These are phyloP conservation scores for Rhipidocladum racemiflorum DNA, from an alignment of 176 grass and related monocot genomes.

Conservation along the genomic window DNA sequence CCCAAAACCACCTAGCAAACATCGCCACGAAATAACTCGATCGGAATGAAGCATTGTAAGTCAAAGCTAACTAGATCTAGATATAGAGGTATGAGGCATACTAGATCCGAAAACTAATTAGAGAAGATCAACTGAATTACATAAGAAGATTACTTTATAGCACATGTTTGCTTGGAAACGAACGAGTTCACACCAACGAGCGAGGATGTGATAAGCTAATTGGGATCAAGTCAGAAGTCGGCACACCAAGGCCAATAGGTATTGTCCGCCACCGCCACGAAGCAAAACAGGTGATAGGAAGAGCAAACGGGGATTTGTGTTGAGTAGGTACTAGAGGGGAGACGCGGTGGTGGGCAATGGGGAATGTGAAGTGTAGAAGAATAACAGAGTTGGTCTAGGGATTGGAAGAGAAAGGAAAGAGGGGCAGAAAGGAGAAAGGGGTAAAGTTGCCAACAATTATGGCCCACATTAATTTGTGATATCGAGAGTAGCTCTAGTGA, in stretches of 20 bases:
- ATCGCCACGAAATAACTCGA: not conserved
- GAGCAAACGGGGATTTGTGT: not conserved
- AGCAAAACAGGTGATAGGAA: conserved; percentile 9
- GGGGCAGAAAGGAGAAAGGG: not conserved
- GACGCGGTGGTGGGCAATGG: not conserved
- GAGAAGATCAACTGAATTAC: not conserved
- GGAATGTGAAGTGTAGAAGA: not conserved
- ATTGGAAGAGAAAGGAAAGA: conserved; percentile 25
- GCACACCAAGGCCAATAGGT: not conserved
- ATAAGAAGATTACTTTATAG: conserved; percentile 10
- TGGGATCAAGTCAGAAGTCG: not conserved
- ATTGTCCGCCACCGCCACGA: not conserved
- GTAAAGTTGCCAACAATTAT: conserved; percentile 1
- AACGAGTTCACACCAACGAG: conserved; percentile 7
- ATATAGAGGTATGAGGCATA: not conserved
- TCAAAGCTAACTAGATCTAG: conserved; percentile 23
- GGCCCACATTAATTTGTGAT: conserved; percentile 6
- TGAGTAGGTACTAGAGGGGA: not conserved
- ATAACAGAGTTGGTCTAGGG: conserved; percentile 1
- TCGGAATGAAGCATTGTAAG: not conserved
- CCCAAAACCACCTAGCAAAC: conserved; percentile 4
- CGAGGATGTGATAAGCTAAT: not conserved
- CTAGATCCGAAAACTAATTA: conserved; percentile 15
- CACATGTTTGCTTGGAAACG: not conserved
- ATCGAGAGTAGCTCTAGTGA: not conserved